Percentiles rank a stretch among this genome's conserved stretches.
These are phyloP conservation scores for Phialophora expanda DNA, from an alignment of 2,329 filamentous ascomycete species.

Conservation along the genomic window DNA sequence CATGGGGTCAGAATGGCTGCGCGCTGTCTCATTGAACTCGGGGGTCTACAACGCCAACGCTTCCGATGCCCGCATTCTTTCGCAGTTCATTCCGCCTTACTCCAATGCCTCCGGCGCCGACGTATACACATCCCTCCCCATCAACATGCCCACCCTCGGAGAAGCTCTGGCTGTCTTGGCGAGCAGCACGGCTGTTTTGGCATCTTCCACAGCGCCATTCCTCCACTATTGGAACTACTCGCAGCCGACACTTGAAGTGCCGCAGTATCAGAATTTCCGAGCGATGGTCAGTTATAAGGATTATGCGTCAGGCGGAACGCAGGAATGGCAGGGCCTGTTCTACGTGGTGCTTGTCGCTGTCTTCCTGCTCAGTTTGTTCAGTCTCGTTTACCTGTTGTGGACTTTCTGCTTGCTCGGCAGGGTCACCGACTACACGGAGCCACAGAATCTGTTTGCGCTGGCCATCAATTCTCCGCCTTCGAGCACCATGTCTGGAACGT, in stretches of 20 bases:
- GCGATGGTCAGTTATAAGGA: conserved; percentile 68
- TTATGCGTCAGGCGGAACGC: conserved; percentile 70
- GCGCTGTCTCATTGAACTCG: conserved; percentile 61
- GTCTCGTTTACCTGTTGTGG: conserved; percentile 15
- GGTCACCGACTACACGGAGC: conserved; percentile 79
- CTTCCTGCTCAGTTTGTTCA: conserved; percentile 66
- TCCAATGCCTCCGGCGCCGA: conserved; percentile 35
- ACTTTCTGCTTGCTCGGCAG: conserved; percentile 56
- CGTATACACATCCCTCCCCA: conserved; percentile 48
- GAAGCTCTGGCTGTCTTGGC: conserved; percentile 75
- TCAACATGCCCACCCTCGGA: conserved; percentile 67
- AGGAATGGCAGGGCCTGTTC: conserved; percentile 68
- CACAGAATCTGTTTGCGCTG: conserved; percentile 74
- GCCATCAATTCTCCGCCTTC: conserved; percentile 62
- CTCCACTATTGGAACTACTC: conserved; percentile 61
- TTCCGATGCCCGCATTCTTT: conserved; percentile 64
- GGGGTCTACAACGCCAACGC: conserved; percentile 63
- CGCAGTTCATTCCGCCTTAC: conserved; percentile 58
- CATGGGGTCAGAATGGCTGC: conserved; percentile 60
- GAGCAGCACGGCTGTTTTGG: conserved; percentile 68
- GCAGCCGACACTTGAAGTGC: conserved; percentile 49
- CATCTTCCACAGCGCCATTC: conserved; percentile 65
- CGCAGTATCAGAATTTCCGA: conserved; percentile 65
- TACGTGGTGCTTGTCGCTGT: conserved; percentile 69
- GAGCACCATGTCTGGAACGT: conserved; percentile 56